Base-by-base conservation (phyloP, 1,284 basidiomycete genomes). In the Trichosporon inkin region DNA sequence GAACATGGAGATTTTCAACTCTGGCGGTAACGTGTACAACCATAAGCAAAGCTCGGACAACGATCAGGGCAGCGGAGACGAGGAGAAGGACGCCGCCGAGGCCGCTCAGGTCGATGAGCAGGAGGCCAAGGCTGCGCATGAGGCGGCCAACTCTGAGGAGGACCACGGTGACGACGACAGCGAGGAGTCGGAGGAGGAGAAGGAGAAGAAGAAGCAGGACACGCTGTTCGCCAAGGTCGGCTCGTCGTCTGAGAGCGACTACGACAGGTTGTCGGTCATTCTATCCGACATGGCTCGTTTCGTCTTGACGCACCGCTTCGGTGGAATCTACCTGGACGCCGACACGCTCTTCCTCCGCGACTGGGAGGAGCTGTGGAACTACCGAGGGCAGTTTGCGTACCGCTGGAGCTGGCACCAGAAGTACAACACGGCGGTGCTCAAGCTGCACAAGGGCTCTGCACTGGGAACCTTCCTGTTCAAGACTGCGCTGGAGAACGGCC, bases 321-420 rank as follows among this genome's bases (percentile, higher is more conserved):
- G 90, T 39, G 90, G 90, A 11, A 87, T 88, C 47, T 93, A 92
- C 71, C 84, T 93, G 54, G 90, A 93, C 69, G 89, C 89, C 16
- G 90, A 92, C 74, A 92, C 88, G 5, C 83, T 93, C 57, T 84
- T 93, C 67, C 77, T 93, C 13, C 84, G 90, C n/a, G 90, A 93
- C 71, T 93, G 90, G 90, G 89, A 91, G 71, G 90, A 92, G 66
- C 78, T 93, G 13, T 92, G 89, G 88, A 88, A 88, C 20, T 91
- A 88, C 85, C 85, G 86, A 67, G 89, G 89, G 22, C 88, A 89
- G 38, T 93, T 91, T 67, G 89, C 90, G 5, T 93, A 92, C 72
- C 82, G 89, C 2, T 92, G 90, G 90, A 87, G 85, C 38, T 84
- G 88, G 59, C 78, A 90, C 62, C 82, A 86, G 66, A 88, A 86